Evolutionary conservation across 2,329 filamentous ascomycete genomes (phyloP).

Genomic region (Sclerotinia subarctica): DNA sequence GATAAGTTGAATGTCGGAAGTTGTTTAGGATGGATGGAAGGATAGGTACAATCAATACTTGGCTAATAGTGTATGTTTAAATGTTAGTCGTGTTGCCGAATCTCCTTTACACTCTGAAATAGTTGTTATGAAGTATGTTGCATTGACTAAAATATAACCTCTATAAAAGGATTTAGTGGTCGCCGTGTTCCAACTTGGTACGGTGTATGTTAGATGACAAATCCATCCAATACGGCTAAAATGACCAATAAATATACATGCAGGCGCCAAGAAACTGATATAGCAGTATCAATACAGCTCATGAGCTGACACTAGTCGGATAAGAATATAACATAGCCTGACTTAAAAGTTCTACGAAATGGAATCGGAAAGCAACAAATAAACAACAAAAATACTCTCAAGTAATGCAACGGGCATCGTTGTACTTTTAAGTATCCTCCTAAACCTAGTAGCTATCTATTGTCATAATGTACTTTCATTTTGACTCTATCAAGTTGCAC

Average conservation of each 20-base stretch:
- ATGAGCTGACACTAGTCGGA: not conserved
- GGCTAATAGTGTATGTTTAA: not conserved
- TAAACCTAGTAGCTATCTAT: not conserved
- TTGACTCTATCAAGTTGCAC: not conserved
- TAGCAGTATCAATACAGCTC: not conserved
- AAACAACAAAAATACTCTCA: not conserved
- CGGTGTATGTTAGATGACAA: not conserved
- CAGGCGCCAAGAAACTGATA: no score
- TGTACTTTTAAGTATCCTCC: not conserved
- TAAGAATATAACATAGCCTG: not conserved
- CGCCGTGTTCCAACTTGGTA: not conserved
- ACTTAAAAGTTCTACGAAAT: not conserved
- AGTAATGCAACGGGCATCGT: not conserved
- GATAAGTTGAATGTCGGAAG: not conserved
- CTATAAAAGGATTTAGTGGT: not conserved
- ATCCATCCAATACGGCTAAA: not conserved
- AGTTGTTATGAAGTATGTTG: not conserved
- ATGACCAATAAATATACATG: not conserved
- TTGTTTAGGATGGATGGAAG: no score
- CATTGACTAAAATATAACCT: not conserved
- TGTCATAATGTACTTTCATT: not conserved
- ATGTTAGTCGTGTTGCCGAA: not conserved
- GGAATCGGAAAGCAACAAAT: not conserved
- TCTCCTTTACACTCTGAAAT: not conserved
- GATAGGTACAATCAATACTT: not conserved